Evolutionary conservation across 2,329 filamentous ascomycete species (phyloP).

Genomic region (Atkinsonella texensis): DNA sequence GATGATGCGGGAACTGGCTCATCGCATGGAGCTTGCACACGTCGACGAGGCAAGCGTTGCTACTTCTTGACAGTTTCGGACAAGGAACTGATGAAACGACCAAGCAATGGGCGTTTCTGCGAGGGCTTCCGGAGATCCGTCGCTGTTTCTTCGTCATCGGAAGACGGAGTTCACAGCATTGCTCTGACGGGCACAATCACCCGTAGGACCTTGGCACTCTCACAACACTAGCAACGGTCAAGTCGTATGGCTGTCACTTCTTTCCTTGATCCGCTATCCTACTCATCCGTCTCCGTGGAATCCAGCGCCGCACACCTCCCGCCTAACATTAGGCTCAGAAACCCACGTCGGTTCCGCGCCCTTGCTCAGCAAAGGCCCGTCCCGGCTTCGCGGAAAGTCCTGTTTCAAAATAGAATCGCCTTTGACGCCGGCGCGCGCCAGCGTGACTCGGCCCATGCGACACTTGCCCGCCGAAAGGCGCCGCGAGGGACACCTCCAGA

Average conservation of each 20-base stretch:
- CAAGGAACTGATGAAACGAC: too few relatives aligned
- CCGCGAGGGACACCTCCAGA: conserved; percentile 46
- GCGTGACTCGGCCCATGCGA: too few relatives aligned
- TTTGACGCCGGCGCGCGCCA: too few relatives aligned
- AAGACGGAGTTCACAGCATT: conserved; percentile 51
- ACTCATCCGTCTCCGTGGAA: conserved; percentile 61
- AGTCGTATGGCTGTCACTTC: conserved; percentile 8
- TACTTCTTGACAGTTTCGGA: too few relatives aligned
- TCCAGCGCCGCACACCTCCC: conserved; percentile 74
- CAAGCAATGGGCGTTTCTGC: conserved; percentile 59
- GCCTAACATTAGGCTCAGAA: conserved; percentile 68
- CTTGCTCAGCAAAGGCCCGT: conserved; percentile 64
- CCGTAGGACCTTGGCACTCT: conserved; percentile 59
- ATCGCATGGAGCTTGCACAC: too few relatives aligned
- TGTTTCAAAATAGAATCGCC: too few relatives aligned
- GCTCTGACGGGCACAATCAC: conserved; percentile 73
- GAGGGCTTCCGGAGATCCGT: conserved; percentile 44
- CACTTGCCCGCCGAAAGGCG: too few relatives aligned
- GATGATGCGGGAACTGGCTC: too few relatives aligned
- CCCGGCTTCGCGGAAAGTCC: conserved; percentile 51
- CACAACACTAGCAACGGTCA: too few relatives aligned
- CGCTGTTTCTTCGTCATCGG: conserved; percentile 34
- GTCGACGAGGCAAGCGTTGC: too few relatives aligned
- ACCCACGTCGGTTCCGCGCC: conserved; percentile 81
- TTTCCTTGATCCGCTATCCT: conserved; percentile 54